Evolutionary conservation across 352 stramenopile species (phyloP), one percentile per base, ranked within the genome.

Genomic region (Phytophthora pistaciae): DNA sequence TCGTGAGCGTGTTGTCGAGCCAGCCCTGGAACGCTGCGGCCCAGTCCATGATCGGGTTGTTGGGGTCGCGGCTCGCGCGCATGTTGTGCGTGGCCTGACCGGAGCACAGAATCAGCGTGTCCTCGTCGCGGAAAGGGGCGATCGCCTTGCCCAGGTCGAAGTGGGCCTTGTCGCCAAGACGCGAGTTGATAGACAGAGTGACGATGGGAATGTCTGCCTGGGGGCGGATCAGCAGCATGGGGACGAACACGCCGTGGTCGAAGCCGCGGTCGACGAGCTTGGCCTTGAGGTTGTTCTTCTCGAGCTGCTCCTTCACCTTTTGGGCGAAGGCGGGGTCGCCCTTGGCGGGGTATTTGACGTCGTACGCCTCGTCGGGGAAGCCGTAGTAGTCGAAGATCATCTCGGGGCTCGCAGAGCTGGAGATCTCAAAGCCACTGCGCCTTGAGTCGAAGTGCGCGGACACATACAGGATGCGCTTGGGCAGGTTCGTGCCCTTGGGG

Each of bases 221-320:
- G 10, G 31, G 55, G 5, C 55, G 55, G 20, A 56, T 33, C 23
- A 36, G 6, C n/a, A 33, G 3, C 44, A 98, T 73, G 5, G 93
- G 92, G 18, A 98, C 81, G 69, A 97, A 98, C 16, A 94, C 80
- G 25, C 92, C 93, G 78, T 98, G 93, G 80, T 98, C 93, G 63
- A 87, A 96, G 5, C 90, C 91, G 38, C 92, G 79, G 14, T 77
- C 57, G 0, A 49, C 23, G 0, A 90, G 66, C 65, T 74, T 49
- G 11, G 72, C 72, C 14, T 27, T 25, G 27, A 97, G 82, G 40
- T 77, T 84, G 40, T 74, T 75, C 10, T 68, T 64, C 13, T 67
- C 33, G 1, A 46, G 13, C 1, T 97, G 60, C n/a, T 29, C 29
- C 20, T 90, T 64, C 58, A 97, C 91, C 57, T 77, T 58, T 23